phyloP scores from a whole-genome alignment of 2,329 filamentous ascomycete genomes.

The Fusarium phyllophilum region DNA sequence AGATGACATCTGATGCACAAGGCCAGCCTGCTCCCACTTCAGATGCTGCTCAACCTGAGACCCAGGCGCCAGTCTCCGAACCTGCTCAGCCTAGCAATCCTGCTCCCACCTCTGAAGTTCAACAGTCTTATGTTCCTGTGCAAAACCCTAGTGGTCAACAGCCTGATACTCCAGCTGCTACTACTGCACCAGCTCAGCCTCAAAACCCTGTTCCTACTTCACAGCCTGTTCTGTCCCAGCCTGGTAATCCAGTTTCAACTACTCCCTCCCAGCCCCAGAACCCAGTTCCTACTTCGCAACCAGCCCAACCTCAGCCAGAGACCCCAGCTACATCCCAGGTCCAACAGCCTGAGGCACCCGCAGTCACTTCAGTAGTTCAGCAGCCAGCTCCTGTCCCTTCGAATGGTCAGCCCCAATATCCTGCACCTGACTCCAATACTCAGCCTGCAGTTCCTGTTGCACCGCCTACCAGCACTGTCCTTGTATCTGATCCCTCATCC shows the following conservation, averaged over 20 bases:
- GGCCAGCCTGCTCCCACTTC: conserved; percentile 20
- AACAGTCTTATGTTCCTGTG: conserved; percentile 16
- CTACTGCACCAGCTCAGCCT: conserved; percentile 7
- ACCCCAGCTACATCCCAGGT: background rate
- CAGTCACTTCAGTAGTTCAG: conserved; percentile 10
- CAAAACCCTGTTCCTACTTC: background rate
- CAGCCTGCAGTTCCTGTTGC: conserved; percentile 1
- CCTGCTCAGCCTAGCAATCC: conserved; percentile 17
- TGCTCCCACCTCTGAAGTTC: conserved; percentile 10
- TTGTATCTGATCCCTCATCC: conserved; percentile 25
- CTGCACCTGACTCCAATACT: conserved; percentile 11
- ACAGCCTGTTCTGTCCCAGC: background rate
- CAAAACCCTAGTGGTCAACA: conserved; percentile 14
- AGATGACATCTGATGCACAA: conserved; percentile 16
- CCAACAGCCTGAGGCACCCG: background rate
- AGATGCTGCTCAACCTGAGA: conserved; percentile 15
- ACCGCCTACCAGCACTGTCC: conserved; percentile 6
- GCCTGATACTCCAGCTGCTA: background rate
- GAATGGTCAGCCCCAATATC: background rate
- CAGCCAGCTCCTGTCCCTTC: conserved; percentile 18
- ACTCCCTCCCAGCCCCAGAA: background rate
- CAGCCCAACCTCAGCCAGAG: conserved; percentile 1
- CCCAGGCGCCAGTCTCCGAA: conserved; percentile 7
- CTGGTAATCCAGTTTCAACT: background rate
- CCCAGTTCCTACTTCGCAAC: background rate